Conservation (phyloP, 805 yeast species). For the Kodamaea kaohsiungensis region DNA sequence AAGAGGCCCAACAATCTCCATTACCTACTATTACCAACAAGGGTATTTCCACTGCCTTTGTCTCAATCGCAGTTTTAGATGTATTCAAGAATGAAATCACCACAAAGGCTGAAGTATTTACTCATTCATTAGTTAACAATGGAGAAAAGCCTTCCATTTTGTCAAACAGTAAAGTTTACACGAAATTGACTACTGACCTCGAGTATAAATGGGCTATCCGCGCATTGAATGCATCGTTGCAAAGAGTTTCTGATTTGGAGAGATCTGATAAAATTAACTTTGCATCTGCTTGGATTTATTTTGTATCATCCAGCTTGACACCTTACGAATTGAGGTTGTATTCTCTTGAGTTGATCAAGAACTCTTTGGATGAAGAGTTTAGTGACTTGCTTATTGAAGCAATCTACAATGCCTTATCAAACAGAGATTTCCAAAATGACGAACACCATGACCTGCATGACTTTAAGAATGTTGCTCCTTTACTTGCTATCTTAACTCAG, state of each 20-base stretch:
- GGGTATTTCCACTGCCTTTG: slow-evolving; percentile 56
- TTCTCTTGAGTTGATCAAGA: slow-evolving; percentile 32
- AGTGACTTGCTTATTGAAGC: slow-evolving; percentile 49
- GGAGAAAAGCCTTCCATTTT: slow-evolving; percentile 52
- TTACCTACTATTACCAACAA: slow-evolving; percentile 53
- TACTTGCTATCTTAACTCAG: slow-evolving; percentile 29
- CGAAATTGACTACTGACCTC: slow-evolving; percentile 45
- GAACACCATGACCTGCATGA: slow-evolving; percentile 11
- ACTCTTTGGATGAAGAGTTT: slow-evolving; percentile 29
- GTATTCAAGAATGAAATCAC: slow-evolving; percentile 12
- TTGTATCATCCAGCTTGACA: slow-evolving; percentile 44
- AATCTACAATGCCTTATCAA: slow-evolving; percentile 25
- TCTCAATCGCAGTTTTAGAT: slow-evolving; percentile 35
- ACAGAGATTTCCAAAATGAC: slow-evolving; percentile 13
- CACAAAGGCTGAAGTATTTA: slow-evolving; percentile 22
- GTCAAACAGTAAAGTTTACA: slow-evolving; percentile 46
- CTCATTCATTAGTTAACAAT: slow-evolving; percentile 16
- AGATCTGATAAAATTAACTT: slow-evolving; percentile 21
- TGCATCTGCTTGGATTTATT: slow-evolving; percentile 54
- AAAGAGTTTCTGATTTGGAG: slow-evolving; percentile 12
- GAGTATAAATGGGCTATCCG: slow-evolving; percentile 56
- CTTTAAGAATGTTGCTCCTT: slow-evolving; percentile 22
- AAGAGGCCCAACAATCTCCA: slow-evolving; percentile 53
- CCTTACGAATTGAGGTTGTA: slow-evolving; percentile 32
- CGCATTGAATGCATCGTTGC: slow-evolving; percentile 41